These are phyloP conservation scores for Penicillium thymicola DNA, from an alignment of 2,329 filamentous ascomycete species.

Conservation along the genomic window DNA sequence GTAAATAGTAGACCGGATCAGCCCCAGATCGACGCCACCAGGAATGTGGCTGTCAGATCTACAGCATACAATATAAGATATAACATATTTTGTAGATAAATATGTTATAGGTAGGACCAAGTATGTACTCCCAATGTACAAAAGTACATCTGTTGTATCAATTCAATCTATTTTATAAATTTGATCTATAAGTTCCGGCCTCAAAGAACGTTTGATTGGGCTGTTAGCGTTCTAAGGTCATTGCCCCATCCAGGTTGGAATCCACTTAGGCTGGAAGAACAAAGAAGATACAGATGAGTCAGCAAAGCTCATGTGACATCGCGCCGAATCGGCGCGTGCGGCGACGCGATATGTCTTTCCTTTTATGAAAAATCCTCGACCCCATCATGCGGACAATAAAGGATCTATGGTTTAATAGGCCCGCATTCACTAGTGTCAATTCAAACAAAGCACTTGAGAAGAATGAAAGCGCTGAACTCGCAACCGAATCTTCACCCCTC, in stretches of 20 bases:
- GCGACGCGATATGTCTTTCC: neutral
- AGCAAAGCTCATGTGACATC: constrained; percentile 15
- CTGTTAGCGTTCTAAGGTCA: neutral
- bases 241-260: neutral
- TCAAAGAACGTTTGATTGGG: neutral
- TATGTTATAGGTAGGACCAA: neutral
- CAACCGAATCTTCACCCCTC: constrained; percentile 15
- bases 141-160: neutral
- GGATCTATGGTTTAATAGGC: constrained; percentile 47
- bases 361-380: neutral
- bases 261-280: too few relatives aligned
- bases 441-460: neutral
- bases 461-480: neutral
- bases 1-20: neutral
- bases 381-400: constrained; percentile 36
- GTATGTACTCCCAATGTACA: neutral
- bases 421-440: constrained; percentile 18
- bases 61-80: neutral
- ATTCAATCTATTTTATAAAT: neutral
- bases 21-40: constrained; percentile 4
- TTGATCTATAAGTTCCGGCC: neutral
- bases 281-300: neutral
- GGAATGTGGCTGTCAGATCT: constrained; percentile 6
- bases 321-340: neutral
- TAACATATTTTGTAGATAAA: neutral